Evolutionary conservation across 257 asterid genomes (phyloP), one percentile per base, ranked within the genome.

Genomic region (Nemophila menziesii): DNA sequence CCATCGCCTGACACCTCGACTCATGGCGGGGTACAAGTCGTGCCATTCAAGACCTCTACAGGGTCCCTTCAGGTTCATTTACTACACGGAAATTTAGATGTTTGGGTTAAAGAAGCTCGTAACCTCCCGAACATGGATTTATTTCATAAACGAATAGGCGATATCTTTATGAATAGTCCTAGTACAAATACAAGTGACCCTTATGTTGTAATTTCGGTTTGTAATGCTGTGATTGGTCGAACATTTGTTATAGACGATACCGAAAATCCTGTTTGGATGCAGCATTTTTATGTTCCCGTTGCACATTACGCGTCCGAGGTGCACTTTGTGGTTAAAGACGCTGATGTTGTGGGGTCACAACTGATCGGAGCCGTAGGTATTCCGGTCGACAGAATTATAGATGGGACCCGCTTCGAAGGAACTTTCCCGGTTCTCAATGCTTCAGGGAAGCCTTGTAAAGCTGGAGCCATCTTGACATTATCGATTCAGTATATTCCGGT

Each of bases 221-320:
- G 90, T 2, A 67, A 62, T 61, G 95, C 94, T 29, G 93, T 84
- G 10, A 58, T 84, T 62, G 86, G 73, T 43, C 66, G 95, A 17
- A 89, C 94, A 12, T 81, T 62, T 44, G 95, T 89, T 51, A 80
- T 89, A 11, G 58, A 50, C 10, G 67, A 89, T 48, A 54, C 56
- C 11, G 95, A 89, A 39, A 74, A 89, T 42, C 98, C 95, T 4
- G 75, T 66, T n/a, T 89, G 98, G 95, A 70, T 58, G 65, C 95
- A 84, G 40, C 93, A 78, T 33, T 89, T 89, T 50, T 55, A 74
- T 58, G 80, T 80, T 4, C 94, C 98, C 0, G 85, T 84, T 1
- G 95, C 98, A 21, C 94, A 89, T 62, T 65, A 76, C 38, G 82
- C 84, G 14, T 43, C 94, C 1, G 98, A 89, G 51, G 80, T 89